Evolutionary conservation across 306 rosid genomes (phyloP).

Genomic region (Ormosia semicastrata): DNA sequence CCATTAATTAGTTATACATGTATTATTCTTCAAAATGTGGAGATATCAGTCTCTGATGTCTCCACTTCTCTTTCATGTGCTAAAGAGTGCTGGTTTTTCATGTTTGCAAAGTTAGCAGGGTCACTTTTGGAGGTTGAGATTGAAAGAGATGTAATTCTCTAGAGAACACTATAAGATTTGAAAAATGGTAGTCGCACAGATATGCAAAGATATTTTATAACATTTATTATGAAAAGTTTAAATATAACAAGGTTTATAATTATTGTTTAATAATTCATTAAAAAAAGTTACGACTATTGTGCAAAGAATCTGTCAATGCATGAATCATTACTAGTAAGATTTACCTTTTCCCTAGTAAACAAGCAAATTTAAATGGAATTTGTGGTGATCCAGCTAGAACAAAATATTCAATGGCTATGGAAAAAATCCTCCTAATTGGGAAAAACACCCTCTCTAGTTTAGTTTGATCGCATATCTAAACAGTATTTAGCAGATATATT

Average conservation of each 20-base stretch:
- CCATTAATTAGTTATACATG: not conserved
- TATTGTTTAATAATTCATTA: not conserved
- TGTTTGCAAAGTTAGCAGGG: not conserved
- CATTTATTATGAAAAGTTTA: not conserved
- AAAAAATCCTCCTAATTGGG: not conserved
- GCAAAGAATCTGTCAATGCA: not conserved
- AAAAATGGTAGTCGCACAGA: not conserved
- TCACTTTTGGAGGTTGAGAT: conserved; percentile 1
- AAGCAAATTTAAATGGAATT: not conserved
- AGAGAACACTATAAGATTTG: not conserved
- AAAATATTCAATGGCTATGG: not conserved
- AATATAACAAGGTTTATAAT: not conserved
- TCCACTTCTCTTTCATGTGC: not conserved
- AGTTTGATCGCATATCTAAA: not conserved
- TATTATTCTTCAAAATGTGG: not conserved
- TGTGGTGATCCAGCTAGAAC: not conserved
- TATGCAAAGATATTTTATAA: not conserved
- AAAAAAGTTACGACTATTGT: not conserved
- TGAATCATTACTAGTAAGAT: not conserved
- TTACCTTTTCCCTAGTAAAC: not conserved
- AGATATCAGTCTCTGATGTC: not conserved
- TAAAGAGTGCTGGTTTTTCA: not conserved
- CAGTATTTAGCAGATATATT: not conserved
- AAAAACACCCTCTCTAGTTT: not conserved
- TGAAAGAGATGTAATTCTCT: not conserved